Percentiles rank a stretch among this genome's conserved stretches.
Conservation (phyloP, 176 grass and related monocot species). For the Themeda triandra region DNA sequence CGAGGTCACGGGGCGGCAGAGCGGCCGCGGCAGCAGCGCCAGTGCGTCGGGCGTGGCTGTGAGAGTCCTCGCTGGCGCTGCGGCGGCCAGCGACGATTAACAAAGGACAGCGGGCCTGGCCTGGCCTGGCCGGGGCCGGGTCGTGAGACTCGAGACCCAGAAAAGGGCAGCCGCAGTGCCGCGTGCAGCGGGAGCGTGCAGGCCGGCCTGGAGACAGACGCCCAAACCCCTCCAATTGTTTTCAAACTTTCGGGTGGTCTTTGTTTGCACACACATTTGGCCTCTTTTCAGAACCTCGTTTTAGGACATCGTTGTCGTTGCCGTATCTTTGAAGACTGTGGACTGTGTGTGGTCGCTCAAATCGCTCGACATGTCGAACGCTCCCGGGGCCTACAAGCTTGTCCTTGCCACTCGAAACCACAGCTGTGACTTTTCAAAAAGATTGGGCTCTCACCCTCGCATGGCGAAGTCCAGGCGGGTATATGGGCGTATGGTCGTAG, state of each 20-base stretch:
- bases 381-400: neutral
- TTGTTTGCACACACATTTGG: neutral
- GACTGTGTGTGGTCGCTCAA: neutral
- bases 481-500: neutral
- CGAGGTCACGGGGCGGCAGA: constrained; percentile 1
- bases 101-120: neutral
- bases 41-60: neutral
- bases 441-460: neutral
- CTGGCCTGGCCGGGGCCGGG: neutral
- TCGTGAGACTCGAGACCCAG: neutral
- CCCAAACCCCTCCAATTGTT: neutral
- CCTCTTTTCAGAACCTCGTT: neutral
- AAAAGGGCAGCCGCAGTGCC: constrained; percentile 22
- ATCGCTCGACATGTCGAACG: neutral
- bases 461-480: neutral
- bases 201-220: constrained; percentile 18
- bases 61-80: neutral
- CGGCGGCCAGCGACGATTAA: neutral
- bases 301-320: neutral
- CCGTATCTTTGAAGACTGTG: neutral
- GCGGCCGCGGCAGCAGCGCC: neutral
- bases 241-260: constrained; percentile 4
- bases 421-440: neutral
- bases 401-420: neutral
- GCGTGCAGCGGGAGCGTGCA: constrained; percentile 36